Conservation (phyloP, 2,329 filamentous ascomycete species). For the Epicoccum sorghinum region DNA sequence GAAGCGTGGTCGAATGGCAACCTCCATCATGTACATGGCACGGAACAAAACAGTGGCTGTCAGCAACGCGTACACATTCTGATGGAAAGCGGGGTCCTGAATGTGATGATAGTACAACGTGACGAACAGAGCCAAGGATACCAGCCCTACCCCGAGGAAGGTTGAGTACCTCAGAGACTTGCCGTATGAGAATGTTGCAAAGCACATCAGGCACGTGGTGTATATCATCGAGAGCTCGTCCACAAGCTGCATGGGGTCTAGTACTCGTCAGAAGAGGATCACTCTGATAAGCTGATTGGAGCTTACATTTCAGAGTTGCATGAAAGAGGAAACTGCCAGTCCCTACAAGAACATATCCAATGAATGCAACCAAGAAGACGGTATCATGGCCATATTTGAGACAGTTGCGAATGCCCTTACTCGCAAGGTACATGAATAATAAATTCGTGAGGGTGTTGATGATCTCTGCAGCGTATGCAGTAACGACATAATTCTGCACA, state of each 20-base stretch:
- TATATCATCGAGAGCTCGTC: slow-evolving; percentile 77
- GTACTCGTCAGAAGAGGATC: slow-evolving; percentile 55
- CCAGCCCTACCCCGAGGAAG: slow-evolving; percentile 63
- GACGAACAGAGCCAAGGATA: slow-evolving; percentile 65
- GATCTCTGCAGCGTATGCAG: slow-evolving; percentile 76
- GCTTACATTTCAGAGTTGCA: slow-evolving; percentile 66
- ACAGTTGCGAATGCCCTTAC: slow-evolving; percentile 77
- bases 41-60: slow-evolving; percentile 73
- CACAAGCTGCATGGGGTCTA: slow-evolving; percentile 73
- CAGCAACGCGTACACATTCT: slow-evolving; percentile 75
- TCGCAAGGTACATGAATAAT: slow-evolving; percentile 78
- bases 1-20: slow-evolving; percentile 64
- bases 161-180: slow-evolving; percentile 59
- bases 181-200: slow-evolving; percentile 76
- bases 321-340: slow-evolving; percentile 69
- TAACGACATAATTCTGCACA: slow-evolving; percentile 73
- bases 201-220: slow-evolving; percentile 71
- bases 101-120: slow-evolving; percentile 82
- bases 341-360: slow-evolving; percentile 67
- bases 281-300: neutral
- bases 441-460: slow-evolving; percentile 83
- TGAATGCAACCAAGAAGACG: slow-evolving; percentile 73
- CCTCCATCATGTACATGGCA: slow-evolving; percentile 79
- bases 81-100: slow-evolving; percentile 83
- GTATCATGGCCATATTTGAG: slow-evolving; percentile 72